Evolutionary conservation across 805 yeast genomes (phyloP).

Genomic region (Saccharomycopsis lassenensis): DNA sequence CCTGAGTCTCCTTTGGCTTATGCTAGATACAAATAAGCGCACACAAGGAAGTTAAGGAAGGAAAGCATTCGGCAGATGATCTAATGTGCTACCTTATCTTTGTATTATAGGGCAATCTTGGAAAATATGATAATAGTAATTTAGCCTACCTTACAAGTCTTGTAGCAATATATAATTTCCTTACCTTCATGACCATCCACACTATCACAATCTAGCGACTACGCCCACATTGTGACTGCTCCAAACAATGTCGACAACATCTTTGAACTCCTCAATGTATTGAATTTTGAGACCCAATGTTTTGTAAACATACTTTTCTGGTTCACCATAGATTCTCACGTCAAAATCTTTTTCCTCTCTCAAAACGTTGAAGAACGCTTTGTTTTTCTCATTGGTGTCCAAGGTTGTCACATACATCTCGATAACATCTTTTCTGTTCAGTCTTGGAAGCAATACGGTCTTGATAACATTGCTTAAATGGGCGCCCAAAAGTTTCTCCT

Average conservation of each 20-base stretch:
- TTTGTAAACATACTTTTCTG: constrained; percentile 38
- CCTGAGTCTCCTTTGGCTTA: constrained; percentile 17
- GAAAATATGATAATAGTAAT: too few species aligned
- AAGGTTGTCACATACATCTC: constrained; percentile 37
- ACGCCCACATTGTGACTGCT: too few species aligned
- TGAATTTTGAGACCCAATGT: constrained; percentile 48
- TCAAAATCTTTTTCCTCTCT: constrained; percentile 12
- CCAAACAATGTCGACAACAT: constrained; percentile 69
- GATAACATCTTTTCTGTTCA: constrained; percentile 58
- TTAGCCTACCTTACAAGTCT: too few species aligned
- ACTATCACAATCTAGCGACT: too few species aligned
- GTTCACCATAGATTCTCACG: constrained; percentile 29
- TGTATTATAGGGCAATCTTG: too few species aligned
- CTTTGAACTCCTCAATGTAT: constrained; percentile 71
- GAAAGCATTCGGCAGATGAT: too few species aligned
- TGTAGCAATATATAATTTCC: too few species aligned
- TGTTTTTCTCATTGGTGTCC: constrained; percentile 19
- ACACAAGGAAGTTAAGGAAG: too few species aligned
- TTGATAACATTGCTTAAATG: constrained; percentile 51
- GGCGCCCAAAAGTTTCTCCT: constrained; percentile 71
- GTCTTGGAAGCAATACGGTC: constrained; percentile 57
- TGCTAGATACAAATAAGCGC: constrained; percentile 16
- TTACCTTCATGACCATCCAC: too few species aligned
- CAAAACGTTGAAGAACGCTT: constrained; percentile 20
- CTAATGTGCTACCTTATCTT: too few species aligned